Conservation (phyloP, 208 protist genomes). For the Acanthamoeba rhysodes region DNA sequence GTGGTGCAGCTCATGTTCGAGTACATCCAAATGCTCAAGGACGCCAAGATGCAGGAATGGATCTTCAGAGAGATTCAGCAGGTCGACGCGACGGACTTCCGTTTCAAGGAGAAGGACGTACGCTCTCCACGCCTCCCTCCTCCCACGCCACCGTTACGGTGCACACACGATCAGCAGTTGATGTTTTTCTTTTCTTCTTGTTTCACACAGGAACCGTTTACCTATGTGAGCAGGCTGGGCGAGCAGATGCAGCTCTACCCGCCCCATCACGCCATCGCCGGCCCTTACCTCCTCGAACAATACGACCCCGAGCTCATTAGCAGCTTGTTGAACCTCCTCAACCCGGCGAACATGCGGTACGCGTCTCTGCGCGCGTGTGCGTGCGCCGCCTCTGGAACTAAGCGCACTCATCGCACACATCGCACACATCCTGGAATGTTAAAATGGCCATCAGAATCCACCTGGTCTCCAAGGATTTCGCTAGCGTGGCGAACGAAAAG, state of each 20-base stretch:
- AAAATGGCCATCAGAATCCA: neutral
- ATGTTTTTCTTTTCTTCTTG: neutral
- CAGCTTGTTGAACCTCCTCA: constrained; percentile 62
- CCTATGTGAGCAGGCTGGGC: constrained; percentile 74
- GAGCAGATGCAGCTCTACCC: constrained; percentile 77
- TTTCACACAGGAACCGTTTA: neutral
- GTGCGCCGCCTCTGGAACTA: no score
- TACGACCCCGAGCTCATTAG: constrained; percentile 76
- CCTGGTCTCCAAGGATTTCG: neutral
- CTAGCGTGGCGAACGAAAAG: neutral
- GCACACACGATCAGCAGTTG: no score
- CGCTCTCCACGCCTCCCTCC: neutral
- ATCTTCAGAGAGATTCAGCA: constrained; percentile 78
- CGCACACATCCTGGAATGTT: neutral
- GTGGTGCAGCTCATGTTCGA: constrained; percentile 78
- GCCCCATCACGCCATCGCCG: constrained; percentile 70
- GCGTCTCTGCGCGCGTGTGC: neutral
- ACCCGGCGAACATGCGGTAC: constrained; percentile 76
- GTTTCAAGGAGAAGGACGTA: constrained; percentile 80
- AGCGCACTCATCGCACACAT: neutral
- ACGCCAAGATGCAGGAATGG: constrained; percentile 77
- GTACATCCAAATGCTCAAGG: constrained; percentile 78
- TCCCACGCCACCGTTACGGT: neutral
- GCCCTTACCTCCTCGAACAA: constrained; percentile 60
- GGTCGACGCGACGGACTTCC: constrained; percentile 67